A percentile compares a stretch with the other conserved stretches of the same genome.
phyloP scores from a whole-genome alignment of 2,329 filamentous ascomycete genomes.

The Setomelanomma holmii region DNA sequence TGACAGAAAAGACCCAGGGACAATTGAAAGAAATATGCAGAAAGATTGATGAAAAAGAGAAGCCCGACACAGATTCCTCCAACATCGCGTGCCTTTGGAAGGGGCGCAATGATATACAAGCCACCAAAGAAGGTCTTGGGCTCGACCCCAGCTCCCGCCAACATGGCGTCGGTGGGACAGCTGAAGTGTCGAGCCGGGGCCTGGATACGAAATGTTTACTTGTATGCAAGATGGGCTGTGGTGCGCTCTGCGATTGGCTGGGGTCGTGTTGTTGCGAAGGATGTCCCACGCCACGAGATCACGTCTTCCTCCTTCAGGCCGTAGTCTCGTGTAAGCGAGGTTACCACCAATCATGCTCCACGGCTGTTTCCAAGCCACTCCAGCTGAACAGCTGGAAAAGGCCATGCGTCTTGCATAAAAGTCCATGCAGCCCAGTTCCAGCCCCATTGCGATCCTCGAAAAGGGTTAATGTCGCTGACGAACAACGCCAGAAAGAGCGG shows the following conservation, averaged over 20 bases:
- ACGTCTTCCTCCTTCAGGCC: not conserved
- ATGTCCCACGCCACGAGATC: constrained; percentile 1
- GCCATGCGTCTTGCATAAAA: constrained; percentile 3
- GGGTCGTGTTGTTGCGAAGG: not conserved
- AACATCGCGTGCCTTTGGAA: constrained; percentile 10
- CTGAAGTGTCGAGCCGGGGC: constrained; percentile 2
- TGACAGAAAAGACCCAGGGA: too few species aligned
- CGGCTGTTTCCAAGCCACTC: not conserved
- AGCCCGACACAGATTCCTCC: not conserved
- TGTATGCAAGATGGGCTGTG: constrained; percentile 1
- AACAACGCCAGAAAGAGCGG: not conserved
- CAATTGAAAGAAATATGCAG: not conserved
- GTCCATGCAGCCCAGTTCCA: not conserved
- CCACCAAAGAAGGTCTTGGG: not conserved
- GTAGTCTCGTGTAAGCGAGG: not conserved
- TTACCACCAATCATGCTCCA: not conserved
- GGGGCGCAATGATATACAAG: constrained; percentile 8
- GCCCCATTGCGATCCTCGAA: not conserved
- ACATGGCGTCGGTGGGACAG: constrained; percentile 8
- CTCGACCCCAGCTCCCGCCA: constrained; percentile 7
- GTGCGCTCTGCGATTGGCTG: not conserved
- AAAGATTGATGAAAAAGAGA: not conserved
- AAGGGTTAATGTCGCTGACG: not conserved
- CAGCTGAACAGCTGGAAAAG: constrained; percentile 1
- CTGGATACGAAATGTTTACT: not conserved